These are phyloP conservation scores for Pichia inconspicua DNA, from an alignment of 1,139 yeast genomes.

Conservation along the genomic window DNA sequence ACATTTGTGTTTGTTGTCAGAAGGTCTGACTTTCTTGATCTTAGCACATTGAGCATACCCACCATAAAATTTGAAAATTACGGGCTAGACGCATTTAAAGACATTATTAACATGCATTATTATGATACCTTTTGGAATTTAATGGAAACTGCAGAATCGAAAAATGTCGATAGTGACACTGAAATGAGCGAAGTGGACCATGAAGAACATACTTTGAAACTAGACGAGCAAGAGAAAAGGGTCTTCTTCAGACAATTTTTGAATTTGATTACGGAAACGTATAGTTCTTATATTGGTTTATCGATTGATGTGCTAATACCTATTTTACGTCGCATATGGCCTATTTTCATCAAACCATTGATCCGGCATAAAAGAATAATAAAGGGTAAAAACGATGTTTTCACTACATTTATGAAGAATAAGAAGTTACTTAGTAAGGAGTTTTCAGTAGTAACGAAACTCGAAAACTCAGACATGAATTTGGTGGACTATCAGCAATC, in stretches of 20 bases:
- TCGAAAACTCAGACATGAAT: conserved; percentile 14
- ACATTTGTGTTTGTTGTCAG: conserved; percentile 22
- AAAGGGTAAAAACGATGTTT: conserved; percentile 22
- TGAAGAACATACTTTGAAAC: neutral
- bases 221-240: conserved; percentile 1
- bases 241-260: conserved; percentile 20
- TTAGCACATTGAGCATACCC: conserved; percentile 22
- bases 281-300: conserved; percentile 22
- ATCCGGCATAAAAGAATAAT: conserved; percentile 15
- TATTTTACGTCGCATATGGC: conserved; percentile 24
- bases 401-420: conserved; percentile 22
- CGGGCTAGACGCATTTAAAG: conserved; percentile 16
- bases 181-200: neutral
- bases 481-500: conserved; percentile 5
- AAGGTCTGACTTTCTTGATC: conserved; percentile 21
- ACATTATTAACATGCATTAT: conserved; percentile 15
- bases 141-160: neutral
- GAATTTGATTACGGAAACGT: conserved; percentile 24
- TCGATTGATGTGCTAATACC: conserved; percentile 22
- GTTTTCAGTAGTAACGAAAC: conserved; percentile 17
- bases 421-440: conserved; percentile 22
- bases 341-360: conserved; percentile 22
- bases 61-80: conserved; percentile 20
- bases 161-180: neutral
- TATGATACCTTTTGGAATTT: conserved; percentile 15